A percentile compares a stretch with the other conserved stretches of the same genome.
Conservation (phyloP, 306 rosid genomes). For the Castanospermum australe region DNA sequence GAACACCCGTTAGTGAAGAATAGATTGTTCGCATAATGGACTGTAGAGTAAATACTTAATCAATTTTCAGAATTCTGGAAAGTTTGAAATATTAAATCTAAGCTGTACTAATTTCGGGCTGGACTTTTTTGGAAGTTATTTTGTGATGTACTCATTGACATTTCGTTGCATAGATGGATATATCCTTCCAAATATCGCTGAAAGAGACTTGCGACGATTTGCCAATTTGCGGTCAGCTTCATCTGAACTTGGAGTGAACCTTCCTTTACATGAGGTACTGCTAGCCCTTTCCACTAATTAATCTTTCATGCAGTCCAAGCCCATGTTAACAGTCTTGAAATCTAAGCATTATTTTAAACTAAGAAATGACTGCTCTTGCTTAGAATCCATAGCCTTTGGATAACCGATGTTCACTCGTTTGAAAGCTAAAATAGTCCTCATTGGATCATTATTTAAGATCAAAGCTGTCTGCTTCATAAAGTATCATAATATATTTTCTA, state of each 20-base stretch:
- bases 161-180: conserved; percentile 61
- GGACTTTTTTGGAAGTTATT: neutral
- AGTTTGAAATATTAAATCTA: neutral
- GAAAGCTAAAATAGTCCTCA: neutral
- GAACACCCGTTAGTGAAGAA: neutral
- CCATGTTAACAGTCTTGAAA: neutral
- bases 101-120: neutral
- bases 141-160: conserved; percentile 10
- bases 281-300: neutral
- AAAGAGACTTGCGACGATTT: conserved; percentile 69
- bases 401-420: neutral
- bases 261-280: conserved; percentile 62
- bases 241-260: conserved; percentile 55
- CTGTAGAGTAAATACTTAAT: neutral
- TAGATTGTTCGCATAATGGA: neutral
- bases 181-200: conserved; percentile 80
- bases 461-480: neutral
- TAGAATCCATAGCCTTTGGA: neutral
- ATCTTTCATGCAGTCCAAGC: neutral
- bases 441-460: neutral
- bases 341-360: neutral
- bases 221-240: conserved; percentile 64
- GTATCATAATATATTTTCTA: neutral
- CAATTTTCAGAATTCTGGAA: neutral
- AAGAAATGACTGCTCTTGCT: neutral